A percentile compares a stretch with the other conserved stretches of the same genome.
Evolutionary conservation across 108 stramenopile genomes (phyloP).

Genomic region (Parietichytrium sp.): DNA sequence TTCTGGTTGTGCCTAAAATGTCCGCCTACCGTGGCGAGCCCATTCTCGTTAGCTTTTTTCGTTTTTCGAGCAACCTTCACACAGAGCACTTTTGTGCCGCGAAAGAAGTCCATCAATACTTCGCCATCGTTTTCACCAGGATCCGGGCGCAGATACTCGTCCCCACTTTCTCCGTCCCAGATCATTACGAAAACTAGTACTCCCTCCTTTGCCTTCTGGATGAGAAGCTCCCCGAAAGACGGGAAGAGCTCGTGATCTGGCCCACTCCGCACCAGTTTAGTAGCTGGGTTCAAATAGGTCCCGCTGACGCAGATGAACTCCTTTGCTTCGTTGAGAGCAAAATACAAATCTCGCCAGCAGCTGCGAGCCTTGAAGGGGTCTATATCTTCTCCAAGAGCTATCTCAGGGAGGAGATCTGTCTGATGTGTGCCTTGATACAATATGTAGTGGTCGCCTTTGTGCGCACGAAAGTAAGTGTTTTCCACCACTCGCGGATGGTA

Average conservation of each 20-base stretch:
- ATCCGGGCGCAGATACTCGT: no score
- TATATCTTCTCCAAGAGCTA: slow-evolving; percentile 30
- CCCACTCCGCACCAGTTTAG: not conserved
- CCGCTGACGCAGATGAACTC: slow-evolving; percentile 19
- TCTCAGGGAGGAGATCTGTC: slow-evolving; percentile 4
- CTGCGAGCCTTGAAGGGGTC: slow-evolving; percentile 12
- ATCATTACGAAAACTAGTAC: slow-evolving; percentile 20
- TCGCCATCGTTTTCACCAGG: not conserved
- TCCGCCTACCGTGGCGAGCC: not conserved
- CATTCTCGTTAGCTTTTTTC: not conserved
- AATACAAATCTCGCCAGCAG: slow-evolving; percentile 13
- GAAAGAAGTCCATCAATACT: not conserved
- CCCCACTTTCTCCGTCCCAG: not conserved
- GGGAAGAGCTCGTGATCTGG: slow-evolving; percentile 9
- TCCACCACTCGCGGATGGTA: not conserved
- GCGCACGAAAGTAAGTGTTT: slow-evolving; percentile 7
- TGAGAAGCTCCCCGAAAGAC: slow-evolving; percentile 1
- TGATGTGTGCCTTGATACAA: slow-evolving; percentile 15
- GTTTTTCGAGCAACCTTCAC: not conserved
- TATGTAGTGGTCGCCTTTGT: slow-evolving; percentile 12
- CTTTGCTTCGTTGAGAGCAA: not conserved
- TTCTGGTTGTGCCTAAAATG: slow-evolving; percentile 8
- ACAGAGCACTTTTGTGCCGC: not conserved
- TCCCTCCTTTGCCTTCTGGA: slow-evolving; percentile 5
- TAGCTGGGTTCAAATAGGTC: not conserved